Evolutionary conservation across 257 asterid species (phyloP), one percentile per base, ranked within the genome.

Genomic region (Thymus quinquecostatus): DNA sequence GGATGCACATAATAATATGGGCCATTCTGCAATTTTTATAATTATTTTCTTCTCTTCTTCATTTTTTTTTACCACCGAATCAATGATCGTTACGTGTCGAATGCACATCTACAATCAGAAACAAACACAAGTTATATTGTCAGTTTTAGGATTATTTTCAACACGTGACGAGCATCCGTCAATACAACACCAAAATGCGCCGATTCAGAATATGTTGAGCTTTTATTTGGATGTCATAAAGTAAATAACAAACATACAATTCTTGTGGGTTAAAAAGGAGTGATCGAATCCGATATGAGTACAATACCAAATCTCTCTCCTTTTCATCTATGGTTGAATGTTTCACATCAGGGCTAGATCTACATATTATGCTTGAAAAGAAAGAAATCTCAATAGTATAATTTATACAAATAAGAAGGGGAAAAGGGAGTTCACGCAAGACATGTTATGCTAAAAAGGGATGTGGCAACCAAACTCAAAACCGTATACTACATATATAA

Each of bases 401-500:
- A 55, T 55, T 55, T 55, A 9, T 8, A 43, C 2, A 43, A 10
- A 28, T 3, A 44, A 49, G 55, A 10, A 45, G 8, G 10, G 12
- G 2, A 49, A n/a, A n/a, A 63, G 13, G 40, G 11, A 3, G 27
- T 3, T 38, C 29, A 54, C 40, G 11, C 55, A 49, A 29, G 47
- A 59, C 14, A 38, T 64, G 29, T 9, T 10, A 11, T 43, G n/a
- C 12, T 8, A 53, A 60, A 64, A 64, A 67, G 53, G 51, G 71
- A 66, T 66, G 70, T 58, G 21, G 59, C 50, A 65, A 71, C 73
- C 41, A 65, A 71, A 66, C 64, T 58, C 56, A 27, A 10, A 58
- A 49, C 70, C 50, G 60, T 50, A 38, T 38, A 38, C 6, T 38
- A 0, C 41, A 38, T 38, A 2, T 4, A 28, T 13, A n/a, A 29